Conservation (phyloP, 1,284 basidiomycete genomes). For the Vanrija humicola region DNA sequence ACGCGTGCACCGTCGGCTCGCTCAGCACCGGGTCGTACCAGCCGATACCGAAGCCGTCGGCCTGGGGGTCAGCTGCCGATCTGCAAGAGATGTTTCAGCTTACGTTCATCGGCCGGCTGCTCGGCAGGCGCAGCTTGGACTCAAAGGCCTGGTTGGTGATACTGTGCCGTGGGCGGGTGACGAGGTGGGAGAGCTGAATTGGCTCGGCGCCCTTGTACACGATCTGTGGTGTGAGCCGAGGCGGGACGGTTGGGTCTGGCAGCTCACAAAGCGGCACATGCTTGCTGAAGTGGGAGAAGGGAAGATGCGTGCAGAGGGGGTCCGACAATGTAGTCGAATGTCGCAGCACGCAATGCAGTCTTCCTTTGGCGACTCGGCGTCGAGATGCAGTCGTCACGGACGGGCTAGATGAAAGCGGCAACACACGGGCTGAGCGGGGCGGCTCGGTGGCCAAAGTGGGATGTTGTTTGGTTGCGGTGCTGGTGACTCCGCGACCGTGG, state of each 20-base stretch:
- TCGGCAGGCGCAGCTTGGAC: conserved; percentile 76
- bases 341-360: no score
- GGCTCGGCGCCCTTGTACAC: conserved; percentile 82
- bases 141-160: conserved; percentile 96
- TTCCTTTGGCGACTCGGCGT: no score
- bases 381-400: no score
- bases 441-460: no score
- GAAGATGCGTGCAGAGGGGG: neutral
- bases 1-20: conserved; percentile 3
- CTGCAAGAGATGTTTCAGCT: conserved; percentile 4
- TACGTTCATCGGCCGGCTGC: conserved; percentile 72
- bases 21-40: conserved; percentile 50
- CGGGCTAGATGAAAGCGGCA: no score
- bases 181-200: conserved; percentile 80
- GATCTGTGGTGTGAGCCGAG: conserved; percentile 28
- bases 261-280: conserved; percentile 74
- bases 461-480: no score
- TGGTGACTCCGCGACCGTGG: no score
- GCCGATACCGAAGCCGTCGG: conserved; percentile 96
- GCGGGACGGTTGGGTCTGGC: neutral
- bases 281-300: neutral
- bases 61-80: conserved; percentile 41
- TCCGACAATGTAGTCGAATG: no score
- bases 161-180: conserved; percentile 87
- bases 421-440: no score